Base-by-base conservation (phyloP, 1,139 yeast species). In the Keqinozyma sinolaborantium region DNA sequence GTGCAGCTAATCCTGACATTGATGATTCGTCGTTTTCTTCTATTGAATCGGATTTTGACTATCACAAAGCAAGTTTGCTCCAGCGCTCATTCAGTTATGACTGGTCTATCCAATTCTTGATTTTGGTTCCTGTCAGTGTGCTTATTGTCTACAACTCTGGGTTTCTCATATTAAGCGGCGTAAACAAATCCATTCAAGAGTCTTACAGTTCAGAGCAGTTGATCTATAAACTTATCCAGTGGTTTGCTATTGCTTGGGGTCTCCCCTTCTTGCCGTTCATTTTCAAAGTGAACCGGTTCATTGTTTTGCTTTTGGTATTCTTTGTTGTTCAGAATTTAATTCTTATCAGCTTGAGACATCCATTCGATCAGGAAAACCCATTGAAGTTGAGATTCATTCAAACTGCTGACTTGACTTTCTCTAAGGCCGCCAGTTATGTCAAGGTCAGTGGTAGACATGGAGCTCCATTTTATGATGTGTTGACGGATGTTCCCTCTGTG, bases 61-160 rank as follows among this genome's bases (percentile, higher is more conserved):
- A 45, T 19, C 42, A 33, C 26, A 38, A 38, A 23, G 34, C 38
- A 24, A 34, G 39, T 10, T 36, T 43, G 47, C 46, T 65, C 16
- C 48, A 53, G 23, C 70, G 71, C 32, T 68, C 75, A 5, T 67
- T 69, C 38, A 69, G 81, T 28, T 86, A 83, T 51, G 95, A 84
- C 47, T 87, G 96, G 95, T 70, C 81, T 6, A 45, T 85, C 16
- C 95, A 87, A 54, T 85, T 76, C 45, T 45, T 83, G 20, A 41
- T 81, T 3, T 55, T 81, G 21, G 85, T 81, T 5, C 95, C 95
- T 4, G 31, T 83, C n/a, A 64, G 80, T 0, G 61, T 78, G 1
- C 68, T 73, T 28, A 41, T 81, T 18, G 48, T 78, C 13, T 76
- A 71, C 42, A 60, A 71, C 30, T 64, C 70, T 27, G 76, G 81